A percentile compares a stretch with the other conserved stretches of the same genome.
Conservation (phyloP, 495 filamentous ascomycete genomes). For the Barbatosphaeria neglecta region DNA sequence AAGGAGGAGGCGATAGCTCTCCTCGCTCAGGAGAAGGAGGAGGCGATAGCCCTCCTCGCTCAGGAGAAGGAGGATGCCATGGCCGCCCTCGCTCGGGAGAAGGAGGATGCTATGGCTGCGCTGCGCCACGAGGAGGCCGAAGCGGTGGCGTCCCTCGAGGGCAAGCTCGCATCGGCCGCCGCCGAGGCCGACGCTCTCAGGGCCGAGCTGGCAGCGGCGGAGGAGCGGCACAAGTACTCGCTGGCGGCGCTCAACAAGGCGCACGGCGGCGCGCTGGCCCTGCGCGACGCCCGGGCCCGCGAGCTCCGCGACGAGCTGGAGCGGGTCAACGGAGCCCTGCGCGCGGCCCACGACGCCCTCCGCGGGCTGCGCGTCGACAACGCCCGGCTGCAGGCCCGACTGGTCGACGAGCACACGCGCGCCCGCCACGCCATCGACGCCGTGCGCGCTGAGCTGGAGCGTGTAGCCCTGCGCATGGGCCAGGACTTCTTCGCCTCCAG, state of each 20-base stretch:
- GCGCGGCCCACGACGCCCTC: constrained; percentile 24
- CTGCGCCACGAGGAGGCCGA: too few species aligned
- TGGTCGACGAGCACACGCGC: constrained; percentile 22
- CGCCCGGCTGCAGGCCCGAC: constrained; percentile 12
- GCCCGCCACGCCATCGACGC: constrained; percentile 42
- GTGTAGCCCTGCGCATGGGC: constrained; percentile 20
- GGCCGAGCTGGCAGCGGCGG: constrained; percentile 9
- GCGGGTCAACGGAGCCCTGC: constrained; percentile 19
- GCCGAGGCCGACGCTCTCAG: constrained; percentile 19
- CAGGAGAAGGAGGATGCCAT: too few species aligned
- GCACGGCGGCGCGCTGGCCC: constrained; percentile 26
- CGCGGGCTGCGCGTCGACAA: constrained; percentile 26
- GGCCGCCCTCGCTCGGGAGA: too few species aligned
- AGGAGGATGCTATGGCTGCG: too few species aligned
- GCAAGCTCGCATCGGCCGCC: constrained; percentile 12
- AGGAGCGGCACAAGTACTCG: constrained; percentile 25
- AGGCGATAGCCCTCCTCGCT: too few species aligned
- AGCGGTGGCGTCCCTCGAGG: constrained; percentile 24
- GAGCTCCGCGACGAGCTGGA: constrained; percentile 29
- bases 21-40: too few species aligned
- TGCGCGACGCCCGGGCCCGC: constrained; percentile 28
- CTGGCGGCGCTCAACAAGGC: constrained; percentile 17
- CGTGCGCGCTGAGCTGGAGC: constrained; percentile 32
- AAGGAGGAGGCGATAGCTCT: too few species aligned
- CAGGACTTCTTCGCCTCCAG: constrained; percentile 15